Percentiles rank a stretch among this genome's conserved stretches.
Evolutionary conservation across 345 rosid species (phyloP).

Genomic region (Corchorus olitorius): DNA sequence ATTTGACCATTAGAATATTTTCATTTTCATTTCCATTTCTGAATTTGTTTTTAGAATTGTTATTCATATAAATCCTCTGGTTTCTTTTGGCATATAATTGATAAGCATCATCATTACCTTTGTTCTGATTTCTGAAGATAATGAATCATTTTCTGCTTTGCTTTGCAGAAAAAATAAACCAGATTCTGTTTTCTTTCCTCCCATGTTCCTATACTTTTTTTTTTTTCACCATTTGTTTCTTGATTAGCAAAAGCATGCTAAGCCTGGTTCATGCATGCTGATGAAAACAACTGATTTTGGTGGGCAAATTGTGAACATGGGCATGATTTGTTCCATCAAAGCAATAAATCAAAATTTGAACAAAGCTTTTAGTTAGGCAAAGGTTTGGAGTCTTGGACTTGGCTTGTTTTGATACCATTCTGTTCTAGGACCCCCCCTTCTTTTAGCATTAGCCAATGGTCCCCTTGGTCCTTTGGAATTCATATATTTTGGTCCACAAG

Average conservation of each 20-base stretch:
- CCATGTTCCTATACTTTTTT: background rate
- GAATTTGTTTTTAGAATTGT: background rate
- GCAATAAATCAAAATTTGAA: background rate
- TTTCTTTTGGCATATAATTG: background rate
- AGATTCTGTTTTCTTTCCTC: background rate
- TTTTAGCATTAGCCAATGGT: constrained; percentile 15
- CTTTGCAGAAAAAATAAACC: background rate
- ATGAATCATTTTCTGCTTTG: background rate
- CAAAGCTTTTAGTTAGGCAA: constrained; percentile 25
- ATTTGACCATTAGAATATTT: constrained; percentile 11
- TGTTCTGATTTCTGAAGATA: background rate
- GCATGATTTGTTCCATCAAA: constrained; percentile 5
- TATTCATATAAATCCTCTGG: background rate
- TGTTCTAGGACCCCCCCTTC: constrained; percentile 14
- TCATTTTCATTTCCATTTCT: background rate
- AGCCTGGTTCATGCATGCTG: background rate
- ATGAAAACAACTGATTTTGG: background rate
- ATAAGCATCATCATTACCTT: background rate
- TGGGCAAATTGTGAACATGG: background rate
- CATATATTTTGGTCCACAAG: constrained; percentile 17
- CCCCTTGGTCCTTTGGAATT: constrained; percentile 15
- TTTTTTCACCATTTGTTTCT: background rate
- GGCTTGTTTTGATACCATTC: constrained; percentile 6
- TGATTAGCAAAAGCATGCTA: background rate
- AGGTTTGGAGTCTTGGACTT: background rate